Percentiles rank a stretch among this genome's conserved stretches.
Conservation (phyloP, 768 basidiomycete genomes). For the Amanita polypyramis region DNA sequence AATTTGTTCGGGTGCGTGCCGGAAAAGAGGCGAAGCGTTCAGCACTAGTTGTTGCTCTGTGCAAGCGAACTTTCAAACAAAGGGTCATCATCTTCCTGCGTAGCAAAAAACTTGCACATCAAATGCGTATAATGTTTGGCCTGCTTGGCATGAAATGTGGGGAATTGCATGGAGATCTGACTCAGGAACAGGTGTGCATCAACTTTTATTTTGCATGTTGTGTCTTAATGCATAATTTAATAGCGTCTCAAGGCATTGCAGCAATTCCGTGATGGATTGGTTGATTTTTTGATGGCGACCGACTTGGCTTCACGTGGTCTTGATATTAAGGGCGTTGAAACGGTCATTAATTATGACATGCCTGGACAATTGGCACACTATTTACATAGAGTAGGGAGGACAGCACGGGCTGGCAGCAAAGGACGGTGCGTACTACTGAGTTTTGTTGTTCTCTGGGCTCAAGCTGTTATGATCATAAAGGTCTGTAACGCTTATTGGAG, state of each 20-base stretch:
- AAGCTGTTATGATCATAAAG: conserved; percentile 25
- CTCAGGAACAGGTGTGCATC: conserved; percentile 79
- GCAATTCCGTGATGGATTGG: conserved; percentile 75
- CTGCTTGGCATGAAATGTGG: conserved; percentile 82
- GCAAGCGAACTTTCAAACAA: conserved; percentile 78
- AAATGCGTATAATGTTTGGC: conserved; percentile 89
- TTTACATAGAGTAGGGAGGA: conserved; percentile 93
- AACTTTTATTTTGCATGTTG: not conserved
- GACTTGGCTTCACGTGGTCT: conserved; percentile 93
- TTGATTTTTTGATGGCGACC: conserved; percentile 93
- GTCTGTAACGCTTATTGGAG: conserved; percentile 91
- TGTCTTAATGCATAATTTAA: conserved; percentile 1
- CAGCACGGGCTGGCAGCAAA: conserved; percentile 87
- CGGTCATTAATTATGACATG: conserved; percentile 99
- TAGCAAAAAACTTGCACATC: conserved; percentile 95
- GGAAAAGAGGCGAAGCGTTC: conserved; percentile 70
- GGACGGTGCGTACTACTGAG: conserved; percentile 56
- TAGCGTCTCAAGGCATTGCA: conserved; percentile 83
- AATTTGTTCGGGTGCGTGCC: conserved; percentile 87
- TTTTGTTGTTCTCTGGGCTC: not conserved
- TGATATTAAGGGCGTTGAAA: conserved; percentile 96
- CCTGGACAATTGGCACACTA: conserved; percentile 88
- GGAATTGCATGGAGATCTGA: conserved; percentile 91
- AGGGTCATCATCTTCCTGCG: conserved; percentile 89
- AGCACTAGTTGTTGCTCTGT: conserved; percentile 69